Evolutionary conservation across 2,329 filamentous ascomycete genomes (phyloP), one percentile per base, ranked within the genome.

Genomic region (Paradendryphiella salina): DNA sequence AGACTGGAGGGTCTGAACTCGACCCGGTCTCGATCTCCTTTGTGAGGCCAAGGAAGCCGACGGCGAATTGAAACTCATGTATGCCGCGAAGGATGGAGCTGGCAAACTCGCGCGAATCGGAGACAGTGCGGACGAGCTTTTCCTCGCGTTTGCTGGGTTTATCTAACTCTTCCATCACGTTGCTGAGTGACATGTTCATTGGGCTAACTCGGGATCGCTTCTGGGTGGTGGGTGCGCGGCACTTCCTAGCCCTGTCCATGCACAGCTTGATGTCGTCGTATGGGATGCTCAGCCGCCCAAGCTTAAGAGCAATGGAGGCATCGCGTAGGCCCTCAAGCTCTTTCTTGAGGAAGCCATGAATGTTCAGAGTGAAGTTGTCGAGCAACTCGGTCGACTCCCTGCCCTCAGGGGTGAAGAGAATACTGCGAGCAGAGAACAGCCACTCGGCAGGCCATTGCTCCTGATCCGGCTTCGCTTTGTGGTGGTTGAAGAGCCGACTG

Each of bases 21-120:
- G 85, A 84, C 51, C 89, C 79, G 1, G 85, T 80, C 32, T 86
- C 80, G 10, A 96, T 81, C 63, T 85, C 86, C 72, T 91, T 94
- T 17, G 90, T 92, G 52, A 99, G 76, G 14, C 90, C 90, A 60
- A 96, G 82, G 72, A 93, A 94, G 73, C 93, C 93, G 67, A 97
- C 84, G 0, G 92, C 93, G 65, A 99, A 90, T 72, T 99, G 94
- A 10, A 99, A 88, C 72, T 99, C 94, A 70, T 96, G 95, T 59
- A 99, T 90, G 43, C 94, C 94, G 36, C 90, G 85, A 41, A 99
- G 78, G 34, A 96, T 87, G 1, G 94, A 96, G 70, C 88, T 89
- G 48, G 92, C 82, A 67, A 99, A 94, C 57, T 96, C 91, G 64
- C 92, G 93, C 0, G 91, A 96, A 66, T 96, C 92, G 0, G 92